These are phyloP conservation scores for Pseudomassariella vexata DNA, from an alignment of 2,329 filamentous ascomycete genomes.

Conservation along the genomic window DNA sequence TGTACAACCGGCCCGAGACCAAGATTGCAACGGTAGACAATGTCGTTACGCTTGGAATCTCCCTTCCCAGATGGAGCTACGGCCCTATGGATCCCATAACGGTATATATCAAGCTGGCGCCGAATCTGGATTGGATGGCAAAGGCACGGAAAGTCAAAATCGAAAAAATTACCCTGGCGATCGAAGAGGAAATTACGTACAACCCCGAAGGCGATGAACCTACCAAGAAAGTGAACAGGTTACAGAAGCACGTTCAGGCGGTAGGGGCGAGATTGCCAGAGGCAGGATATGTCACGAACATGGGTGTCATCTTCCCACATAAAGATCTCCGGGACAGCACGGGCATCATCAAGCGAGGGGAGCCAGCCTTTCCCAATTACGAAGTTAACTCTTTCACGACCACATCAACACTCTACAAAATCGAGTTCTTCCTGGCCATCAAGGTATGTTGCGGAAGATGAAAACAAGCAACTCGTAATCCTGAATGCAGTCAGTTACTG, in stretches of 20 bases:
- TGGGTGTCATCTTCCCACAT: slow-evolving; percentile 84
- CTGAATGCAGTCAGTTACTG: too few species aligned
- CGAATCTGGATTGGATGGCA: slow-evolving; percentile 84
- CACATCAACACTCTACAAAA: slow-evolving; percentile 90
- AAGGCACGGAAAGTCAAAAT: slow-evolving; percentile 92
- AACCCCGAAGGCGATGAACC: slow-evolving; percentile 97
- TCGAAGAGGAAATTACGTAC: slow-evolving; percentile 98
- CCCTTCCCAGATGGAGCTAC: slow-evolving; percentile 92
- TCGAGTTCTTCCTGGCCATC: slow-evolving; percentile 92
- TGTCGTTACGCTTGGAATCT: slow-evolving; percentile 85
- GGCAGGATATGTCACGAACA: slow-evolving; percentile 85
- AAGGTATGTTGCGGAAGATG: slow-evolving; percentile 74
- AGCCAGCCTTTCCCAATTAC: slow-evolving; percentile 84
- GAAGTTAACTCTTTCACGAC: slow-evolving; percentile 89
- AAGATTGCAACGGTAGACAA: slow-evolving; percentile 84
- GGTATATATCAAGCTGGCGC: slow-evolving; percentile 89
- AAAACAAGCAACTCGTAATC: too few species aligned
- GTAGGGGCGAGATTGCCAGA: slow-evolving; percentile 85
- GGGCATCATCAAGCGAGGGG: slow-evolving; percentile 79
- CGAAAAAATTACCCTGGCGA: slow-evolving; percentile 84
- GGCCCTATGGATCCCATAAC: slow-evolving; percentile 92
- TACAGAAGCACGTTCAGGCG: slow-evolving; percentile 76
- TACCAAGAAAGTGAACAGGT: slow-evolving; percentile 78
- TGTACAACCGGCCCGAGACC: slow-evolving; percentile 95
- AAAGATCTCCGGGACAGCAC: slow-evolving; percentile 84